Base-by-base conservation (phyloP, 2,329 filamentous ascomycete species). In the Exophiala xenobiotica region DNA sequence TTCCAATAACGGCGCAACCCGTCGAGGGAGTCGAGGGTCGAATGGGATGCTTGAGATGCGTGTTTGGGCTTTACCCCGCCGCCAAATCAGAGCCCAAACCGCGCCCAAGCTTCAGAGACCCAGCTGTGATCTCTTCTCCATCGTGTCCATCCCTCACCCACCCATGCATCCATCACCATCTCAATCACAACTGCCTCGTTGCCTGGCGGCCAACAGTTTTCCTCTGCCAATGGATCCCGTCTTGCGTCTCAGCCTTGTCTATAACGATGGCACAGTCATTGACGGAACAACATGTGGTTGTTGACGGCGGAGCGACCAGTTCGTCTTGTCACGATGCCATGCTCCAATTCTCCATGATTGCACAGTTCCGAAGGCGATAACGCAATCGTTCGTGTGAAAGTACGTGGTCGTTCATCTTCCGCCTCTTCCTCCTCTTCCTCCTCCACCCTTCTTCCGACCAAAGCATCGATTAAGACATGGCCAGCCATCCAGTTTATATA, bases 121-220 rank as follows among this genome's bases (percentile, higher is more conserved):
- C 48, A 41, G 44, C 44, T 23, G 53, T 38, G 26, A 38, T 33
- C 29, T 44, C n/a, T 29, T 40, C 38, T 23, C 50, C 38, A 46
- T 29, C 18, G n/a, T n/a, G n/a, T n/a, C n/a, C n/a, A n/a, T n/a
- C n/a, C n/a, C 39, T 43, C 46, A 48, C 33, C 49, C 42, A 26
- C 41, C 44, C 45, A 46, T 45, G 50, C 51, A 45, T 11, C 38
- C 43, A 40, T 38, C 20, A 20, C n/a, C 33, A 55, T 53, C 49
- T 58, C 55, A 52, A 58, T 58, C 55, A 55, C 52, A 46, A 53
- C 51, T 52, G 51, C 45, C 50, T 49, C 50, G 45, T 41, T 39
- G 44, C 44, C 33, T 52, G 49, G 26, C 46, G 37, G 39, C 53
- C 53, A 56, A 51, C 50, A 42, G 20, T 31, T 39, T 38, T 43